Evolutionary conservation across 2,329 filamentous ascomycete genomes (phyloP).

Genomic region (Myriosclerotinia curreyana): DNA sequence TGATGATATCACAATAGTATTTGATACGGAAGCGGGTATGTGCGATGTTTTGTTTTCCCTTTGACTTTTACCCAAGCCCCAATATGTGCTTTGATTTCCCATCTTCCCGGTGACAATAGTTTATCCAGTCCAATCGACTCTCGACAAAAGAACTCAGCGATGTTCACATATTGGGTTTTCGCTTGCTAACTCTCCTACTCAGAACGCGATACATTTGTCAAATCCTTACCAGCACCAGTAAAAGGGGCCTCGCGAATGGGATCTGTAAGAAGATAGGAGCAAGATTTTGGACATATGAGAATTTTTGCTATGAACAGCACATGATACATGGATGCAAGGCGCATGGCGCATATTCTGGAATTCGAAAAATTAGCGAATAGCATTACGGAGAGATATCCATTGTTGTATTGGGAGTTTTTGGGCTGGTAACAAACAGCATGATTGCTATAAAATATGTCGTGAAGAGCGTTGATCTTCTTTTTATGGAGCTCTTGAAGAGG

Average conservation of each 20-base stretch:
- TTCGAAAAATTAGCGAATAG: conserved; percentile 19
- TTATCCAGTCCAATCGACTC: conserved; percentile 19
- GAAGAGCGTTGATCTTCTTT: neutral
- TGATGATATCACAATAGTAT: conserved; percentile 83
- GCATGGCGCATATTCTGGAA: conserved; percentile 17
- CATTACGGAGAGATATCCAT: conserved; percentile 19
- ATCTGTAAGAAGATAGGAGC: conserved; percentile 37
- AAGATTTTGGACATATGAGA: conserved; percentile 11
- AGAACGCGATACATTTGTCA: conserved; percentile 38
- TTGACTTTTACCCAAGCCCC: neutral
- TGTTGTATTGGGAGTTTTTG: conserved; percentile 6
- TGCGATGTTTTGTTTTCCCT: neutral
- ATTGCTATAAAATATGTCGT: neutral
- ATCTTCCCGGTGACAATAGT: neutral
- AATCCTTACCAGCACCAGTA: conserved; percentile 39
- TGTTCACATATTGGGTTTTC: neutral
- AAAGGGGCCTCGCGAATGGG: conserved; percentile 38
- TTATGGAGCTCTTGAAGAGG: neutral
- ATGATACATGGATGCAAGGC: conserved; percentile 10
- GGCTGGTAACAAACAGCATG: conserved; percentile 2
- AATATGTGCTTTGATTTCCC: neutral
- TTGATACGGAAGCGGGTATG: conserved; percentile 65
- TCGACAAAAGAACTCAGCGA: too few species aligned
- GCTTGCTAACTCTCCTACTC: neutral
- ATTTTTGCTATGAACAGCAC: conserved; percentile 2